Evolutionary conservation across 1,284 basidiomycete species (phyloP).

Genomic region (Puccinia horiana): DNA sequence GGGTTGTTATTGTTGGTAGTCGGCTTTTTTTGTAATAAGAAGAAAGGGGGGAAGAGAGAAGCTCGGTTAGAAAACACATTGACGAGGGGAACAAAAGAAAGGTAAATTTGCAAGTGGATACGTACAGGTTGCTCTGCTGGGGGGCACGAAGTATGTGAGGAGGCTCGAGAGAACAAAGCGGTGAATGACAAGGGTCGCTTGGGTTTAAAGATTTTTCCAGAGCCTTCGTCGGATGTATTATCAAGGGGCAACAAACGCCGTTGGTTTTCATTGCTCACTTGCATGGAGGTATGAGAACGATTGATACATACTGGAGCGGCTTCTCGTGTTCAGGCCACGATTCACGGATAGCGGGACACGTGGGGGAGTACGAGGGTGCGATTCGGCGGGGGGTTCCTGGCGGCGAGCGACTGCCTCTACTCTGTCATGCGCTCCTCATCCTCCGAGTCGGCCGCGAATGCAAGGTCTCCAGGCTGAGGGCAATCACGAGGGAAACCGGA

Average conservation of each 20-base stretch:
- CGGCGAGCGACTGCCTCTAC: neutral
- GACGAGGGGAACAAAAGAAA: neutral
- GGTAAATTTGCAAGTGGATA: too few relatives aligned
- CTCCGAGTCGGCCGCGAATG: slow-evolving; percentile 48
- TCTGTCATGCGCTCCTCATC: slow-evolving; percentile 33
- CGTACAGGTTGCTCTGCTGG: neutral
- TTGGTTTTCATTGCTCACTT: neutral
- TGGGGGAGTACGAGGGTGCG: slow-evolving; percentile 1
- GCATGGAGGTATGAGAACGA: neutral
- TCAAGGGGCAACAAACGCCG: neutral
- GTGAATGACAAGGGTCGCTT: slow-evolving; percentile 45
- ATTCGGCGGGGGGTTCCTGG: neutral
- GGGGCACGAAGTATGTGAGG: neutral
- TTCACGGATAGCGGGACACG: neutral
- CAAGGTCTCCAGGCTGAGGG: slow-evolving; percentile 23
- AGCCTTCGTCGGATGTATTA: slow-evolving; percentile 1
- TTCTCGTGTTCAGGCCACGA: slow-evolving; percentile 15
- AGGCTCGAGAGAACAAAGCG: slow-evolving; percentile 38
- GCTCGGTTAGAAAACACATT: neutral
- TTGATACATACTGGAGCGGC: slow-evolving; percentile 36
- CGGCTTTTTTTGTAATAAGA: neutral
- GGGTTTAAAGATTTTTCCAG: slow-evolving; percentile 11
- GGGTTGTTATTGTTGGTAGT: neutral
- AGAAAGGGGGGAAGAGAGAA: neutral
- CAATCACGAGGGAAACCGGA: neutral